Evolutionary conservation across 1,139 yeast species (phyloP).

Genomic region (Saccharomyces hybrid): DNA sequence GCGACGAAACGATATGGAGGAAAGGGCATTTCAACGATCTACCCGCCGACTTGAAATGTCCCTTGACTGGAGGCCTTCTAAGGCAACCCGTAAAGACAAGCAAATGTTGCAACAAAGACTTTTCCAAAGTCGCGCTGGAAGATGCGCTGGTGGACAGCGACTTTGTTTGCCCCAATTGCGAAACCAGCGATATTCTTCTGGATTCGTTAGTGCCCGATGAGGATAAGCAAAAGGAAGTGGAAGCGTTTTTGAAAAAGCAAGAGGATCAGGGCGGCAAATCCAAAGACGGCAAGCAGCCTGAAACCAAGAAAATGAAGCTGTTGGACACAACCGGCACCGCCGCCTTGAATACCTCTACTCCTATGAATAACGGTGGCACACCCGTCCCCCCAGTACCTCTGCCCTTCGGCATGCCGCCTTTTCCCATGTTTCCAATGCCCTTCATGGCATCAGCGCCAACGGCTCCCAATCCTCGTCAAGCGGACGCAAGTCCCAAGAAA

Average conservation of each 20-base stretch:
- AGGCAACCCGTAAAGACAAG: slow-evolving; percentile 66
- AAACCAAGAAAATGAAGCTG: slow-evolving; percentile 1
- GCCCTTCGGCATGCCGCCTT: slow-evolving; percentile 22
- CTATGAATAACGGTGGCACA: slow-evolving; percentile 9
- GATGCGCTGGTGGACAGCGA: slow-evolving; percentile 70
- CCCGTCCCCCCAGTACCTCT: slow-evolving; percentile 11
- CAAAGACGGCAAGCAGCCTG: neutral
- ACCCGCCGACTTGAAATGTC: slow-evolving; percentile 45
- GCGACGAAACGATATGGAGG: slow-evolving; percentile 34
- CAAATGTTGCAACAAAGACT: slow-evolving; percentile 65
- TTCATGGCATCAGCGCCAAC: slow-evolving; percentile 12
- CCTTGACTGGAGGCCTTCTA: slow-evolving; percentile 53
- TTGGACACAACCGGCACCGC: neutral
- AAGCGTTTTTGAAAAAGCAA: slow-evolving; percentile 43
- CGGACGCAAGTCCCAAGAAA: neutral
- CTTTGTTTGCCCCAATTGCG: slow-evolving; percentile 86
- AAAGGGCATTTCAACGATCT: slow-evolving; percentile 29
- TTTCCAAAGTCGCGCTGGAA: slow-evolving; percentile 60
- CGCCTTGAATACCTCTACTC: neutral
- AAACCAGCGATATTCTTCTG: slow-evolving; percentile 59
- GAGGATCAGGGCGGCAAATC: slow-evolving; percentile 14
- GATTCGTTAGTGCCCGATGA: slow-evolving; percentile 62
- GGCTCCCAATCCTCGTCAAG: neutral
- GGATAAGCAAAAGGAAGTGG: slow-evolving; percentile 48
- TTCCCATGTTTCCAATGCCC: slow-evolving; percentile 25